Percentiles rank a stretch among this genome's conserved stretches.
These are phyloP conservation scores for Fusarium verrucosum DNA, from an alignment of 2,329 filamentous ascomycete species.

Conservation along the genomic window DNA sequence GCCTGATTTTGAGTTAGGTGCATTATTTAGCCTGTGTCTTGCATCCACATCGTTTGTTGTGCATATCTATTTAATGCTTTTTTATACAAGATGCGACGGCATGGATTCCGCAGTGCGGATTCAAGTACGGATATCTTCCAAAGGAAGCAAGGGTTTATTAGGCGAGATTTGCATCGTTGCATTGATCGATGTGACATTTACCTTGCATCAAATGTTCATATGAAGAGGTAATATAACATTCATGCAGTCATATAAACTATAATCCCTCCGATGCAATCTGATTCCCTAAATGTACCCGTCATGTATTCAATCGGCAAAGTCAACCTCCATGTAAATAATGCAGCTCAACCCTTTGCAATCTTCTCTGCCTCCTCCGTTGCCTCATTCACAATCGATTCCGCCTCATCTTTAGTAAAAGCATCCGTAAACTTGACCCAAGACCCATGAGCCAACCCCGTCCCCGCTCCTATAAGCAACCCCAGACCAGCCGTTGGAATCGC, in stretches of 20 bases:
- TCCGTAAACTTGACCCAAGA: slow-evolving; percentile 38
- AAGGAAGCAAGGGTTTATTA: not conserved
- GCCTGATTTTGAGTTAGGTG: not conserved
- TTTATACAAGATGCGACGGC: not conserved
- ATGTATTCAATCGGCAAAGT: too few relatives aligned
- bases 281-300: not conserved
- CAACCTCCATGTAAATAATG: not conserved
- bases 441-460: slow-evolving; percentile 33
- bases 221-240: too few relatives aligned
- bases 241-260: not conserved
- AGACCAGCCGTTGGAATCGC: slow-evolving; percentile 34
- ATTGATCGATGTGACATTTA: not conserved
- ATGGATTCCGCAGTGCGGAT: not conserved
- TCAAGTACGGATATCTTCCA: too few relatives aligned
- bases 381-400: slow-evolving; percentile 28
- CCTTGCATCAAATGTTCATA: too few relatives aligned
- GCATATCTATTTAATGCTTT: not conserved
- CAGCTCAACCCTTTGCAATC: slow-evolving; percentile 7
- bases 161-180: not conserved
- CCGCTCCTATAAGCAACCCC: slow-evolving; percentile 34
- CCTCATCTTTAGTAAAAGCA: slow-evolving; percentile 32
- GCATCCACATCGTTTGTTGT: not conserved
- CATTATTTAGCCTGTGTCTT: not conserved
- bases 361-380: slow-evolving; percentile 33
- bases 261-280: not conserved